Evolutionary conservation across 257 asterid species (phyloP).

Genomic region (Solanum piurae): DNA sequence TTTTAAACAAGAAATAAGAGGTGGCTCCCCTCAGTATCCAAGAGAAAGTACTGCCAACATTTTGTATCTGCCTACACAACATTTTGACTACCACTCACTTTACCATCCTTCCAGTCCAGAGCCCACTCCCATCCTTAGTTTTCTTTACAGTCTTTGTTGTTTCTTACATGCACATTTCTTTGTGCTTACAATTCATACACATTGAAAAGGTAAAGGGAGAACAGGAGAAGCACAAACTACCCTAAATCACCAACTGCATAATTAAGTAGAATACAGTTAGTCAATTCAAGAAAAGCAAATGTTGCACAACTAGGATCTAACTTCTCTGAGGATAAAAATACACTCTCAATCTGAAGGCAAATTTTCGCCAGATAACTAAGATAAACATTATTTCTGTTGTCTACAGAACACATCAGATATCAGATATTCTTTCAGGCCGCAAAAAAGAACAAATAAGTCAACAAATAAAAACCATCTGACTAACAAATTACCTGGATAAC

Average conservation of each 20-base stretch:
- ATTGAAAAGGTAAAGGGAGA: neutral
- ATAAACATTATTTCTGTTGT: neutral
- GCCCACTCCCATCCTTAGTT: neutral
- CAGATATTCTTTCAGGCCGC: neutral
- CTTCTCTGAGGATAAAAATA: neutral
- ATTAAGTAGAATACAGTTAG: neutral
- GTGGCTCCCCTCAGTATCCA: neutral
- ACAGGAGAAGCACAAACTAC: neutral
- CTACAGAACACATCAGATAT: neutral
- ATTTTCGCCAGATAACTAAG: neutral
- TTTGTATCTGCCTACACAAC: neutral
- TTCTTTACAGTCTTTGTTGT: neutral
- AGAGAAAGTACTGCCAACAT: neutral
- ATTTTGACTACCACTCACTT: neutral
- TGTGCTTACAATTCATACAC: neutral
- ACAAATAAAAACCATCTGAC: neutral
- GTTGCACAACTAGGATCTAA: neutral
- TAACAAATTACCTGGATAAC: constrained; percentile 54
- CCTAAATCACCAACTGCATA: neutral
- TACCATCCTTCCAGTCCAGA: neutral
- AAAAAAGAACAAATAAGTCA: neutral
- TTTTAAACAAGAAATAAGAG: neutral
- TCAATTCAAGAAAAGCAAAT: neutral
- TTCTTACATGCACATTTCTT: neutral
- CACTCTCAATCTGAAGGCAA: neutral